Conservation (phyloP, 2,329 filamentous ascomycete genomes). For the Mollisiaceae sp. region DNA sequence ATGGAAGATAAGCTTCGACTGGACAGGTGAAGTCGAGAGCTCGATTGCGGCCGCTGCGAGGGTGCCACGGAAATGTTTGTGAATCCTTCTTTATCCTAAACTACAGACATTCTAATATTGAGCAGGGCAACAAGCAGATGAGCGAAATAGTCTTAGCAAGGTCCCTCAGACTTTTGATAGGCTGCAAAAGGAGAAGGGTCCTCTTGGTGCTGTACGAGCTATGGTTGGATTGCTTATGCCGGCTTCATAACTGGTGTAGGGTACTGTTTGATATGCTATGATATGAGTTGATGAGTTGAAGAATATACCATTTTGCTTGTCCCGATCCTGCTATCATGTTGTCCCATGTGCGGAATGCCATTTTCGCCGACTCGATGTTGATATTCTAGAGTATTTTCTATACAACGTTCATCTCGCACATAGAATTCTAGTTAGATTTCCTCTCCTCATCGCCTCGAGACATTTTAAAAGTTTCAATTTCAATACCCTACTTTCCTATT, state of each 20-base stretch:
- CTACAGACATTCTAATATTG: constrained; percentile 46
- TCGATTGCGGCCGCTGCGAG: constrained; percentile 59
- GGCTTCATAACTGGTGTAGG: constrained; percentile 5
- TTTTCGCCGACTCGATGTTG: background rate
- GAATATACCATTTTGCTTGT: constrained; percentile 10
- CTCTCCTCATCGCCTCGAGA: no score
- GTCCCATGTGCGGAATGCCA: background rate
- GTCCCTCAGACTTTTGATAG: constrained; percentile 66
- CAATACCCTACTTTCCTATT: no score
- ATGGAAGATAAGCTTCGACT: constrained; percentile 72
- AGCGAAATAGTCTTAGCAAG: constrained; percentile 58
- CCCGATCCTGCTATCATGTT: background rate
- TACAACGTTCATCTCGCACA: no score
- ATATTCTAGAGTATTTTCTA: no score
- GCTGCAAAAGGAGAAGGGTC: constrained; percentile 59
- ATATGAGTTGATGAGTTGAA: constrained; percentile 9
- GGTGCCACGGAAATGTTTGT: constrained; percentile 68
- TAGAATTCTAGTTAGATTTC: no score
- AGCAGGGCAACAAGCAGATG: constrained; percentile 65
- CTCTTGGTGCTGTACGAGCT: constrained; percentile 62
- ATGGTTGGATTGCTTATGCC: constrained; percentile 61
- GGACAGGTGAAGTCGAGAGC: constrained; percentile 73
- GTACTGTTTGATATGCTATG: background rate
- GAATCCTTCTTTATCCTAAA: background rate
- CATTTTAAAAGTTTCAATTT: no score